Base-by-base conservation (phyloP, 305 asterid genomes). In the Andrographis paniculata region DNA sequence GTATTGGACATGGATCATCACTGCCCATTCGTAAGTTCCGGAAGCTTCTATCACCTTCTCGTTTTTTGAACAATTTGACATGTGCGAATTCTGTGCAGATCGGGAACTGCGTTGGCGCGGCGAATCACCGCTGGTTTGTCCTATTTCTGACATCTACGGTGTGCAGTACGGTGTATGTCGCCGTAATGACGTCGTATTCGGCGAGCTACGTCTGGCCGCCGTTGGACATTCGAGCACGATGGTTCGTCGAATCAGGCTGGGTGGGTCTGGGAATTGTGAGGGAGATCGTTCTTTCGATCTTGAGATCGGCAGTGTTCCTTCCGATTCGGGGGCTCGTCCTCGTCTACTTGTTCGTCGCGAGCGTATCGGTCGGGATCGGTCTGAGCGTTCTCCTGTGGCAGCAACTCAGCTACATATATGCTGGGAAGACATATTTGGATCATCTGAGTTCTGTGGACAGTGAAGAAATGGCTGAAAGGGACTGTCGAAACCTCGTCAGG, bases 1-100 rank as follows among this genome's bases (percentile, higher is more conserved):
- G 62, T 89, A 62, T 45, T 78, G 69, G 94, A 82, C 73, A 89
- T 85, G 96, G 96, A 89, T 73, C 98, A 89, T 80, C 98, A 89
- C 66, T 89, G 98, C 72, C 96, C 98, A 60, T 89, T 89, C 60
- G 98, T 89, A 71, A 82, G 94, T 35, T 28, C 13, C 12, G 11
- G 38, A 33, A 6, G 11, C 12, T 33, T 40, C n/a, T n/a, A n/a
- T n/a, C n/a, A n/a, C n/a, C n/a, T n/a, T n/a, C n/a, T n/a, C n/a
- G n/a, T n/a, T n/a, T n/a, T n/a, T n/a, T n/a, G n/a, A n/a, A n/a
- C n/a, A n/a, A n/a, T n/a, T n/a, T n/a, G n/a, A n/a, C n/a, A n/a
- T n/a, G n/a, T n/a, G n/a, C n/a, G n/a, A n/a, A 3, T 24, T 24
- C 8, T 24, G 30, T 56, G 81, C 98, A 89, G 98, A 85, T 85